phyloP scores from a whole-genome alignment of 2,329 filamentous ascomycete species.

The Beauveria sp. region DNA sequence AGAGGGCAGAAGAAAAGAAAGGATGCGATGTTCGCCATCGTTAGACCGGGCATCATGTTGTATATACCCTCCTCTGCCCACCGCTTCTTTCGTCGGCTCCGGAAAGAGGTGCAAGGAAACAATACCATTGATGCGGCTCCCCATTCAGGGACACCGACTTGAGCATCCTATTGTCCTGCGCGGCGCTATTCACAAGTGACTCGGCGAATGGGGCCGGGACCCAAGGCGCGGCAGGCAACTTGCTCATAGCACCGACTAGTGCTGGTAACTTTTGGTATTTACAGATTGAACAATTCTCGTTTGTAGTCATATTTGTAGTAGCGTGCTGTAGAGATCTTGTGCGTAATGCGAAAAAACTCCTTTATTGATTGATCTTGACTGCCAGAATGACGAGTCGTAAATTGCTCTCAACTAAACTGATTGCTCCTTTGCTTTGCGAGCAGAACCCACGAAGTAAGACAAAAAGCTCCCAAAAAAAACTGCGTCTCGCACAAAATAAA shows the following conservation, averaged over 20 bases:
- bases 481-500: neutral
- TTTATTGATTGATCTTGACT: neutral
- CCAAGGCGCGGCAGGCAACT: neutral
- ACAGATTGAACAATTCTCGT: no score
- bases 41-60: neutral
- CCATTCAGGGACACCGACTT: neutral
- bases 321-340: no score
- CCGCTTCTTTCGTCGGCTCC: neutral
- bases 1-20: neutral
- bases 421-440: neutral
- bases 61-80: neutral
- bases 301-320: no score
- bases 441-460: neutral
- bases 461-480: neutral
- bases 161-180: neutral
- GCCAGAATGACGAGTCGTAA: neutral
- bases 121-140: neutral
- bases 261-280: no score
- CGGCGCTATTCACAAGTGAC: conserved; percentile 2
- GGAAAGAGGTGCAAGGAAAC: neutral
- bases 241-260: neutral
- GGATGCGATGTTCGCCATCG: neutral
- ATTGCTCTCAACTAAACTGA: neutral
- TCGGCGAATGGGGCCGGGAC: neutral
- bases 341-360: neutral